Evolutionary conservation across 331 rosid species (phyloP).

Genomic region (Arachis monticola): DNA sequence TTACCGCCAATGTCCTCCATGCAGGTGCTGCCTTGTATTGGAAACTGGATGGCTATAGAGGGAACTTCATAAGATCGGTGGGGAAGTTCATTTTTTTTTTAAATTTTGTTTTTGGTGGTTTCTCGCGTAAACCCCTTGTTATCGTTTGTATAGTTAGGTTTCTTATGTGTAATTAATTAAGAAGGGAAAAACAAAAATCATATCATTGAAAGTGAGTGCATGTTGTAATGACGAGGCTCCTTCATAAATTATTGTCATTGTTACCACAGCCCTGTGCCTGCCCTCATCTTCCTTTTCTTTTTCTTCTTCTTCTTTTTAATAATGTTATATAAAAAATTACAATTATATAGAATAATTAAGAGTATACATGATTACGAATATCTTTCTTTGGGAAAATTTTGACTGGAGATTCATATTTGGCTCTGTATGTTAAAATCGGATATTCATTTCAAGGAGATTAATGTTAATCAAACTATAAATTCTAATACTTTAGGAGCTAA

Average conservation of each 20-base stretch:
- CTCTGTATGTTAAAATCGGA: too few species aligned
- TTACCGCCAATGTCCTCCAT: constrained; percentile 50
- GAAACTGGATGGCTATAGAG: constrained; percentile 47
- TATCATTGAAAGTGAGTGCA: constrained; percentile 34
- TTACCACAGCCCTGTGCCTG: not conserved
- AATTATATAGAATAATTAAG: too few species aligned
- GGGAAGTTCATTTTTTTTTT: not conserved
- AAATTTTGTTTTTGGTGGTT: not conserved
- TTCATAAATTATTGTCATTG: constrained; percentile 36
- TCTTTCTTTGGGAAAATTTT: too few species aligned
- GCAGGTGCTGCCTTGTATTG: constrained; percentile 46
- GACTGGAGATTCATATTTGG: too few species aligned
- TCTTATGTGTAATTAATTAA: not conserved
- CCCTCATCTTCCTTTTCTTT: too few species aligned
- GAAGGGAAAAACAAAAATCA: not conserved
- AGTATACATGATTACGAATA: too few species aligned
- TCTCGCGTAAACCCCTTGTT: constrained; percentile 23
- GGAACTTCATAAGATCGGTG: constrained; percentile 22
- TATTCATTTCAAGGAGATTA: too few species aligned
- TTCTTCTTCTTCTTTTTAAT: too few species aligned
- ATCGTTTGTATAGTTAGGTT: constrained; percentile 33
- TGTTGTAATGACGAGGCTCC: constrained; percentile 48
- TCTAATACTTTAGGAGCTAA: too few species aligned
- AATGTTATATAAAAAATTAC: too few species aligned
- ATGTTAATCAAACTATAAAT: too few species aligned